Evolutionary conservation across 2,329 filamentous ascomycete genomes (phyloP).

Genomic region (Fusarium citri): DNA sequence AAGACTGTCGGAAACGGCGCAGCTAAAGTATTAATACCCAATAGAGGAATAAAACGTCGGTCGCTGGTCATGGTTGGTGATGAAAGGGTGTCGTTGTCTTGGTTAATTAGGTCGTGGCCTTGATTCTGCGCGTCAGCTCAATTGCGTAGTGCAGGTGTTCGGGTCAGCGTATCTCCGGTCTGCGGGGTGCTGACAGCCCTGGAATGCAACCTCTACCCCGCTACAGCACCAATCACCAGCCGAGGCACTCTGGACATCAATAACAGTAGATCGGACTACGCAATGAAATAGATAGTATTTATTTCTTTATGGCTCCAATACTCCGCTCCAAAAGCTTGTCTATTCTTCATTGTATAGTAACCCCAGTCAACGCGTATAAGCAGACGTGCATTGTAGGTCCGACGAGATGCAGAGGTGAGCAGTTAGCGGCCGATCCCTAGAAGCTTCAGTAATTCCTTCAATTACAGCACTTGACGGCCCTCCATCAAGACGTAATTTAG

Average conservation of each 20-base stretch:
- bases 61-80: neutral
- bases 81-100: neutral
- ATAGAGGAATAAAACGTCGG: neutral
- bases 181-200: neutral
- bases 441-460: neutral
- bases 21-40: accelerated
- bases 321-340: too few relatives aligned
- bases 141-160: neutral
- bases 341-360: too few relatives aligned
- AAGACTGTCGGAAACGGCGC: accelerated
- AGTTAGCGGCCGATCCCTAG: neutral
- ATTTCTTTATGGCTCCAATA: too few relatives aligned
- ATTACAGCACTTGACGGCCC: neutral
- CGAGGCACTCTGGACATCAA: too few relatives aligned
- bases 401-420: neutral
- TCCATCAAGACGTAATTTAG: constrained; percentile 1
- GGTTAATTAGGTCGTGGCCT: neutral
- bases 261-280: neutral
- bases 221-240: neutral
- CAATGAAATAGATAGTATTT: too few relatives aligned
- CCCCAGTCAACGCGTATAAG: too few relatives aligned
- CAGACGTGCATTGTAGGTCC: neutral
- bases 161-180: constrained; percentile 1
- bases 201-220: neutral
- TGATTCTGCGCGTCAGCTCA: neutral